phyloP scores from a whole-genome alignment of 306 rosid species.

The Sicyos edulis region DNA sequence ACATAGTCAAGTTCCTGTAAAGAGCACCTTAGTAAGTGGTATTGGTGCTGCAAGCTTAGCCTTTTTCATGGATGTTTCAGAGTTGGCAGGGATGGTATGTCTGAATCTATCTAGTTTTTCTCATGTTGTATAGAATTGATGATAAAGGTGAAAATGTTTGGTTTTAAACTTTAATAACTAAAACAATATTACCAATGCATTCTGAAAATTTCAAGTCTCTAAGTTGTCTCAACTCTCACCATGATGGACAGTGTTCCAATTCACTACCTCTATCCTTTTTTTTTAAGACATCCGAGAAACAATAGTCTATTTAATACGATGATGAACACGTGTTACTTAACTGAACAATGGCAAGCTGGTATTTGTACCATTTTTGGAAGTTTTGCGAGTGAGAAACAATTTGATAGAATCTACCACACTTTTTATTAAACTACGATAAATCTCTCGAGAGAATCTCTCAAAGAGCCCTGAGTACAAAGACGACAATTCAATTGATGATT shows the following conservation, averaged over 20 bases:
- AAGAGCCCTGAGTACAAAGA: too few species aligned
- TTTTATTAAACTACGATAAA: too few species aligned
- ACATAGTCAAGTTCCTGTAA: conserved; percentile 41
- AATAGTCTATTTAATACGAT: background rate
- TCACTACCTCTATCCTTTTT: background rate
- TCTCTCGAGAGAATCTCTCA: too few species aligned
- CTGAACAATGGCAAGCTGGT: too few species aligned
- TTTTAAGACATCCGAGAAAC: too few species aligned
- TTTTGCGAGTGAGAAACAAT: too few species aligned
- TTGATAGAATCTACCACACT: too few species aligned
- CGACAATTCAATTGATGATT: too few species aligned
- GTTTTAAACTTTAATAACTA: background rate
- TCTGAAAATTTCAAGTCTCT: background rate
- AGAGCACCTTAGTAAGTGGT: conserved; percentile 68
- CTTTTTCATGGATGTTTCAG: conserved; percentile 75
- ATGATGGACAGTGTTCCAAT: background rate
- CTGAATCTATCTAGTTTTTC: background rate
- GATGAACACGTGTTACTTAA: background rate
- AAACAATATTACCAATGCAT: background rate
- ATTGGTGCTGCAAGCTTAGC: conserved; percentile 61
- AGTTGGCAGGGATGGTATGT: conserved; percentile 89
- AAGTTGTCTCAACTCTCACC: background rate
- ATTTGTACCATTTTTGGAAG: too few species aligned
- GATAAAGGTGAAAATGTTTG: background rate
- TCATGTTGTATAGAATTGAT: background rate